phyloP scores from a whole-genome alignment of 106 monocot genomes.

The Vanilla planifolia region DNA sequence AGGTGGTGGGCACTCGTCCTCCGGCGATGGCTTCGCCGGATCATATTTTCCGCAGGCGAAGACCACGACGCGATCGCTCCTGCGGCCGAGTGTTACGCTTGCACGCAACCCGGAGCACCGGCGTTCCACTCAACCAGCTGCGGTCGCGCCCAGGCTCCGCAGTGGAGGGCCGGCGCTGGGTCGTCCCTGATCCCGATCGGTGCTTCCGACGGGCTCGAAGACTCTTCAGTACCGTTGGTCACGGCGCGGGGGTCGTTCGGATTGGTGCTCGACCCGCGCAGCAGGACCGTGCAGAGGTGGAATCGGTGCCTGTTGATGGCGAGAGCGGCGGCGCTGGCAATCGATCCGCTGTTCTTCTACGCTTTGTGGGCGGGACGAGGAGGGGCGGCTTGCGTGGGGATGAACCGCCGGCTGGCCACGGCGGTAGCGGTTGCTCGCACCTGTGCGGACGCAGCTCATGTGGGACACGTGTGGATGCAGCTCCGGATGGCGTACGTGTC shows the following conservation, averaged over 20 bases:
- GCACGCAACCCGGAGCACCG: constrained; percentile 63
- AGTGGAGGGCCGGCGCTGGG: constrained; percentile 69
- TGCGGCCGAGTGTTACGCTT: constrained; percentile 62
- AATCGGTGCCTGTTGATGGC: constrained; percentile 68
- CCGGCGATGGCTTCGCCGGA: not conserved
- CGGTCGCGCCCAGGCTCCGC: constrained; percentile 46
- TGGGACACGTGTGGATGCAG: constrained; percentile 71
- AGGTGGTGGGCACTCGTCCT: not conserved
- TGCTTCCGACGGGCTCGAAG: not conserved
- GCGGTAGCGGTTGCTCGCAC: constrained; percentile 52
- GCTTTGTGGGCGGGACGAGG: constrained; percentile 48
- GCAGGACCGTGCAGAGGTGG: constrained; percentile 62
- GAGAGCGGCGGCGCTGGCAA: constrained; percentile 73
- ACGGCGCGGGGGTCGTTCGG: constrained; percentile 34
- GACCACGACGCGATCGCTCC: not conserved
- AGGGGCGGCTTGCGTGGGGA: constrained; percentile 41
- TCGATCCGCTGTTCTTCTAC: constrained; percentile 96
- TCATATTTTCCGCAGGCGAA: not conserved
- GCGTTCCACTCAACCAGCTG: constrained; percentile 82
- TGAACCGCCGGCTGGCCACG: constrained; percentile 51
- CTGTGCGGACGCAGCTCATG: constrained; percentile 48
- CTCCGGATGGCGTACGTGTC: constrained; percentile 81
- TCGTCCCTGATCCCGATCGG: constrained; percentile 79
- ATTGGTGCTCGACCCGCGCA: constrained; percentile 71
- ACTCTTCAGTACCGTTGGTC: not conserved